phyloP scores from a whole-genome alignment of 2,329 filamentous ascomycete species.

The Dactylellina drechsleri region DNA sequence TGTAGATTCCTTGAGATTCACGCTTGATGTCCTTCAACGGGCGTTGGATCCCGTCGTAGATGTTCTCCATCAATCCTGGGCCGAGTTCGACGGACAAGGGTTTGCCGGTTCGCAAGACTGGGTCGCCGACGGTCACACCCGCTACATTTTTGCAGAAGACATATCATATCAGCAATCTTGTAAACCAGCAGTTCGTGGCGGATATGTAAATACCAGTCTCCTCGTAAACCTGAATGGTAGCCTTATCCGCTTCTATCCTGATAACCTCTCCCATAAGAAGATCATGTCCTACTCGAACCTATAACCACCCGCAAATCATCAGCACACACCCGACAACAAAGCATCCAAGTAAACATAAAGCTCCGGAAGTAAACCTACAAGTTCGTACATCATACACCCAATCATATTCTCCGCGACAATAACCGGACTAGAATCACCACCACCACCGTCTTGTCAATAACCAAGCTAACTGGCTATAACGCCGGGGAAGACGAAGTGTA shows the following conservation, averaged over 20 bases:
- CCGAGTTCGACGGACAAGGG: constrained; percentile 97
- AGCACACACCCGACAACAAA: background rate
- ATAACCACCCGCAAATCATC: constrained; percentile 16
- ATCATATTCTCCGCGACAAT: constrained; percentile 98
- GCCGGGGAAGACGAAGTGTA: background rate
- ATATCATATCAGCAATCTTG: background rate
- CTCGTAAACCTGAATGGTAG: constrained; percentile 98
- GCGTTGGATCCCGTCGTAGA: constrained; percentile 98
- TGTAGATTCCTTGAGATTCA: constrained; percentile 88
- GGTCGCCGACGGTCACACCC: constrained; percentile 94
- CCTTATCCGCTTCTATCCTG: constrained; percentile 93
- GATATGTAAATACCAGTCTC: constrained; percentile 78
- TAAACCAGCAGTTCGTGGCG: too few species aligned
- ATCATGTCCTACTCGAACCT: constrained; percentile 93
- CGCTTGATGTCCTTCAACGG: constrained; percentile 86
- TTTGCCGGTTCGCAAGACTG: constrained; percentile 89
- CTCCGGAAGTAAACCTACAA: constrained; percentile 70
- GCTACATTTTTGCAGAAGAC: constrained; percentile 67
- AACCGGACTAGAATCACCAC: constrained; percentile 74
- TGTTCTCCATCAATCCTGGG: constrained; percentile 96
- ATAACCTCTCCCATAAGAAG: constrained; percentile 96
- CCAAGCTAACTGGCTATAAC: constrained; percentile 10
- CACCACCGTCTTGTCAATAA: constrained; percentile 22
- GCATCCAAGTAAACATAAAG: background rate
- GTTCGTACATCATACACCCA: constrained; percentile 99